Conservation (phyloP, 2,329 filamentous ascomycete species). For the Daldinia sp. region DNA sequence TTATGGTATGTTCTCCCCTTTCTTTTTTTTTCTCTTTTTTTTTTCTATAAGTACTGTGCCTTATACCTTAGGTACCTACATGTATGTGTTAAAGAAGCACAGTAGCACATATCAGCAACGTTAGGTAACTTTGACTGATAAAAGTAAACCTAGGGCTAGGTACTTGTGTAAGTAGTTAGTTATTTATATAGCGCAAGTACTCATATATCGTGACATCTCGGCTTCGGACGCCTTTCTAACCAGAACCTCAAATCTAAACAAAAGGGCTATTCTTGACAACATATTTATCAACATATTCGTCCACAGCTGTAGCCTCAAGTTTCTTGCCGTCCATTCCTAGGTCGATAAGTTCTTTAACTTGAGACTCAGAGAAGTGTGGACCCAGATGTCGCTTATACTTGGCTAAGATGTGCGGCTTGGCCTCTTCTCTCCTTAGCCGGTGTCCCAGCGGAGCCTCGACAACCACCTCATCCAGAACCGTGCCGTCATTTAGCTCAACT, state of each 20-base stretch:
- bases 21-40: not conserved
- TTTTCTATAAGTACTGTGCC: not conserved
- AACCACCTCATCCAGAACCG: slow-evolving; percentile 87
- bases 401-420: slow-evolving; percentile 94
- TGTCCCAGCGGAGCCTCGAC: slow-evolving; percentile 97
- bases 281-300: slow-evolving; percentile 87
- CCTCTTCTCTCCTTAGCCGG: slow-evolving; percentile 90
- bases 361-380: slow-evolving; percentile 81
- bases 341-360: slow-evolving; percentile 85
- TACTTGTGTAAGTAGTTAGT: not conserved
- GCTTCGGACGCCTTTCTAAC: slow-evolving; percentile 16
- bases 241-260: slow-evolving; percentile 50
- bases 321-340: slow-evolving; percentile 80
- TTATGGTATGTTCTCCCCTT: not conserved
- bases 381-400: slow-evolving; percentile 95
- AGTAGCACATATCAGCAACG: not conserved
- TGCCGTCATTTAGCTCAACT: slow-evolving; percentile 94
- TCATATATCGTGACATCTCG: not conserved
- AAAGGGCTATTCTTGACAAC: slow-evolving; percentile 73
- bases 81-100: not conserved
- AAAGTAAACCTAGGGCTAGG: not conserved
- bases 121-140: not conserved
- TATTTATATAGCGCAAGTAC: too few relatives aligned
- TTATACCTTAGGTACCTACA: too few relatives aligned
- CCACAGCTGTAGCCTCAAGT: slow-evolving; percentile 84